A percentile compares a stretch with the other conserved stretches of the same genome.
phyloP scores from a whole-genome alignment of 805 yeast species.

The Maudiozyma turicensis region DNA sequence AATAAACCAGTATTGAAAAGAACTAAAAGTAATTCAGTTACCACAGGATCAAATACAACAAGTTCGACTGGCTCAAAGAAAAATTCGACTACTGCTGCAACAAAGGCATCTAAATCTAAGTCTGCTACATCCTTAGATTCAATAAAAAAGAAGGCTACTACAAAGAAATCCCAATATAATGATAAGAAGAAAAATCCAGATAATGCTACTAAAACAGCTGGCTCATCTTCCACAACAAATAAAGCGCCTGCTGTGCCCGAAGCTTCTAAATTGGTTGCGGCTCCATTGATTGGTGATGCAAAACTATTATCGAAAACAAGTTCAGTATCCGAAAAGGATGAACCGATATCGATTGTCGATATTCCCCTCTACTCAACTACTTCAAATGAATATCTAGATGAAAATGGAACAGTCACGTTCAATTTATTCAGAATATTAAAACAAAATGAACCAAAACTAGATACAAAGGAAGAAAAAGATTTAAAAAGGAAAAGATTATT shows the following conservation, averaged over 20 bases:
- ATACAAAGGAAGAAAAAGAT: not conserved
- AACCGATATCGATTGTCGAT: slow-evolving; percentile 21
- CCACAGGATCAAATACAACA: not conserved
- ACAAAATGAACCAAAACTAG: not conserved
- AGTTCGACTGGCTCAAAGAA: not conserved
- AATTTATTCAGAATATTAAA: slow-evolving; percentile 17
- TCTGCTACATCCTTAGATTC: slow-evolving; percentile 2
- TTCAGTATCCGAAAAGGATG: slow-evolving; percentile 11
- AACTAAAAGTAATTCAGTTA: slow-evolving; percentile 2
- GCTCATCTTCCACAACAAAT: not conserved
- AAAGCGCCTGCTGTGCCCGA: slow-evolving; percentile 2
- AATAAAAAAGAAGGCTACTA: slow-evolving; percentile 1
- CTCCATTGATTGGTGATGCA: slow-evolving; percentile 19
- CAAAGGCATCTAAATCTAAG: slow-evolving; percentile 5
- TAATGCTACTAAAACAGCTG: not conserved
- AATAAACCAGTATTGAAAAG: slow-evolving; percentile 2
- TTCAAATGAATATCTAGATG: slow-evolving; percentile 25
- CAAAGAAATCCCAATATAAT: not conserved
- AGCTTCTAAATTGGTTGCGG: slow-evolving; percentile 16
- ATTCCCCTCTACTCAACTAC: slow-evolving; percentile 23
- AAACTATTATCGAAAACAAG: slow-evolving; percentile 11
- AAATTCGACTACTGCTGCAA: not conserved
- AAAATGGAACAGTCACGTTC: slow-evolving; percentile 28
- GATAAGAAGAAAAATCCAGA: slow-evolving; percentile 5
- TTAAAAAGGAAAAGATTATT: slow-evolving; percentile 2